phyloP scores from a whole-genome alignment of 805 yeast genomes.

The Yamadazyma philogaea region DNA sequence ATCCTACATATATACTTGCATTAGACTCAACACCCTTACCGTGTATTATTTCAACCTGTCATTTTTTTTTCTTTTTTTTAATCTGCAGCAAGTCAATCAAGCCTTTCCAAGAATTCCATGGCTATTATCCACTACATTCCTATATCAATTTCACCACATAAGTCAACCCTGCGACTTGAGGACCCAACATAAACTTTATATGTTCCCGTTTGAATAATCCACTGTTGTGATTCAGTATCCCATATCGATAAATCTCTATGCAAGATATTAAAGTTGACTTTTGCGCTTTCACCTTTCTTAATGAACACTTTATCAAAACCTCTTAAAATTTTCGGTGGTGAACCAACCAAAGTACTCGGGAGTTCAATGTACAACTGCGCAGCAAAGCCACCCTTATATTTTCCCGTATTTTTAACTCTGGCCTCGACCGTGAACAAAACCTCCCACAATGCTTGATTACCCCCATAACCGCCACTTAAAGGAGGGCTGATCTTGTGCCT shows the following conservation, averaged over 20 bases:
- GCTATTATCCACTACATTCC: slow-evolving; percentile 17
- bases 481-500: slow-evolving; percentile 33
- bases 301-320: slow-evolving; percentile 56
- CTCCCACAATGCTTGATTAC: slow-evolving; percentile 61
- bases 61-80: not conserved
- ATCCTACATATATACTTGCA: not conserved
- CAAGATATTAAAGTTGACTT: slow-evolving; percentile 42
- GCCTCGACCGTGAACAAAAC: slow-evolving; percentile 45
- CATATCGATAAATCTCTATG: slow-evolving; percentile 56
- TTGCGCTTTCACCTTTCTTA: slow-evolving; percentile 36
- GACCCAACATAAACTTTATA: slow-evolving; percentile 52
- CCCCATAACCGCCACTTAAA: slow-evolving; percentile 54
- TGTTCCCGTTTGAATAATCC: slow-evolving; percentile 56
- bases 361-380: slow-evolving; percentile 54
- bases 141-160: slow-evolving; percentile 45
- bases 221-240: slow-evolving; percentile 54
- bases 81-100: not conserved
- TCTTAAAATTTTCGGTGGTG: slow-evolving; percentile 52
- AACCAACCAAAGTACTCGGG: slow-evolving; percentile 45
- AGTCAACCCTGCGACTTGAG: slow-evolving; percentile 45
- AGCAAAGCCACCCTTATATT: slow-evolving; percentile 44
- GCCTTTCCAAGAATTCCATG: slow-evolving; percentile 3
- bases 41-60: not conserved
- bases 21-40: not conserved
- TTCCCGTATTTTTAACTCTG: slow-evolving; percentile 47